Base-by-base conservation (phyloP, 2,329 filamentous ascomycete genomes). In the Diaporthe destruens region DNA sequence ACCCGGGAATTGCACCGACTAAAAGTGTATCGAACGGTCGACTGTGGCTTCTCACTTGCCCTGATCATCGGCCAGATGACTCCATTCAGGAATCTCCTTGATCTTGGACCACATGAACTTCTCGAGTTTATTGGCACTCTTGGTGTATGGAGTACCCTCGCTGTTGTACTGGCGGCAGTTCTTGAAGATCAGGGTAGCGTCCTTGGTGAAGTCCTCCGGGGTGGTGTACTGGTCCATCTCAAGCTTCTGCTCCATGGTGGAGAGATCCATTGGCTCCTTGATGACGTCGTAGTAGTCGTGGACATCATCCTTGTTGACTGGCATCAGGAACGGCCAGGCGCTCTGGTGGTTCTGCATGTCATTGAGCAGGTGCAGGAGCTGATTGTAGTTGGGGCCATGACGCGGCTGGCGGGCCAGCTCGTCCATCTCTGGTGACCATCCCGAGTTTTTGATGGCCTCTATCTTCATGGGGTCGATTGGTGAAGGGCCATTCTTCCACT, bases 221-320 rank as follows among this genome's bases (percentile, higher is more conserved):
- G 91, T 95, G 20, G 91, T 89, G 80, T 99, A 99, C 79, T 96
- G 90, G 82, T 98, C 96, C 51, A 94, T 94, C 79, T 98, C 95
- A 75, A 98, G 92, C 83, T 97, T 97, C 77, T 90, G 91, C 82
- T 98, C 96, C 96, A 99, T 98, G 25, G 95, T 98, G 61, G 90
- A 92, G 61, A 98, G 87, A 80, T 98, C 96, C 96, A 99, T 99
- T 47, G 96, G 96, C 81, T 98, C 93, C 80, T 95, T 95, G 85
- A 99, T 99, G 74, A 98, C 95, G 73, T 98, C 94, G 85, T 98
- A 98, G 84, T 99, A 99, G 81, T 99, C 96, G n/a, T 94, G 91
- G 0, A 99, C 96, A 76, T 98, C 96, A 78, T 99, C 96, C 76
- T 93, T 92, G 81, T 97, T 98, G 76, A 99, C 96, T 0, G 96